These are phyloP conservation scores for Boletus barrowsii DNA, from an alignment of 768 basidiomycete species.

Conservation along the genomic window DNA sequence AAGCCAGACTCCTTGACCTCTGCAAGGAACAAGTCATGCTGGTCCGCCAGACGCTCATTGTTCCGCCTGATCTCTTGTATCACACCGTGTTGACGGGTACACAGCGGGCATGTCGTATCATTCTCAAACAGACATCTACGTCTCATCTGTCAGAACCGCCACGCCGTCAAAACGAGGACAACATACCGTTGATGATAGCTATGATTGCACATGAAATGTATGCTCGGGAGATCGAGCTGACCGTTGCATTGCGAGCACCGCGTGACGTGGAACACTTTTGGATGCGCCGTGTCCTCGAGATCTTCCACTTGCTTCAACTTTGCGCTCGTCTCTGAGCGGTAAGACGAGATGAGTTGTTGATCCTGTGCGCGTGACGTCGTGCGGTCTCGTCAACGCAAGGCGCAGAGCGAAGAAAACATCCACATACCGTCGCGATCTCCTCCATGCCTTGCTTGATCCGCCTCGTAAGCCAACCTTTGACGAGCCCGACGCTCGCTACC, in stretches of 20 bases:
- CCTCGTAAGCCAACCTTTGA: constrained; percentile 86
- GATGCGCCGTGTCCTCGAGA: constrained; percentile 71
- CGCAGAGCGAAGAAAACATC: background rate
- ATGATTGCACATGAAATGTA: constrained; percentile 99
- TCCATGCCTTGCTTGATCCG: constrained; percentile 70
- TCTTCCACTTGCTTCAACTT: constrained; percentile 82
- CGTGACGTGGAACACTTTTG: constrained; percentile 91
- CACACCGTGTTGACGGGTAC: constrained; percentile 82
- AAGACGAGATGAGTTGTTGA: constrained; percentile 80
- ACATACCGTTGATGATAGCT: constrained; percentile 85
- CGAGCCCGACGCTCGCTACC: constrained; percentile 86
- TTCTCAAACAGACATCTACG: constrained; percentile 83
- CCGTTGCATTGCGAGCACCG: constrained; percentile 87
- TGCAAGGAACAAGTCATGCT: constrained; percentile 75
- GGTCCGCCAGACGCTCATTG: constrained; percentile 79
- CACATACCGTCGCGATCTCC: constrained; percentile 77
- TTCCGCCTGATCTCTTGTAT: constrained; percentile 87
- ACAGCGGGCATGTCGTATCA: constrained; percentile 87
- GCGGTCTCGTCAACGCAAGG: background rate
- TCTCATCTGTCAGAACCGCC: background rate
- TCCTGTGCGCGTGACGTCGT: constrained; percentile 50
- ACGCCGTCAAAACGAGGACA: background rate
- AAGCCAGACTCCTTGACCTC: constrained; percentile 75
- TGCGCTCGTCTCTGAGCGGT: constrained; percentile 76
- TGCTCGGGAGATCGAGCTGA: constrained; percentile 86